Evolutionary conservation across 805 yeast species (phyloP).

Genomic region (Isabelozyma rhagii): DNA sequence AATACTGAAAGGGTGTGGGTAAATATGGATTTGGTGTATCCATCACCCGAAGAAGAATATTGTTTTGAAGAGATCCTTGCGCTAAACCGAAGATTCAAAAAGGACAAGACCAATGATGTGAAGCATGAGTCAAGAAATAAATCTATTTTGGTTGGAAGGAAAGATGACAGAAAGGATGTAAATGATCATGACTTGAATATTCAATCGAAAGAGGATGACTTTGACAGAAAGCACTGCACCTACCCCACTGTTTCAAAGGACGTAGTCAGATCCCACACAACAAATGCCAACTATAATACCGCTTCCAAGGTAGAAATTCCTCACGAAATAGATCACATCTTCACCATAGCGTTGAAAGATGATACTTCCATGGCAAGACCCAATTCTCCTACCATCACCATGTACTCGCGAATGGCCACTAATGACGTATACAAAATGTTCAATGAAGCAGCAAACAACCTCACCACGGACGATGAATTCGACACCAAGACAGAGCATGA

Average conservation of each 20-base stretch:
- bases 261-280: too few species aligned
- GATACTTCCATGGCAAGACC: constrained; percentile 26
- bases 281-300: too few species aligned
- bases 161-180: neutral
- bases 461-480: constrained; percentile 27
- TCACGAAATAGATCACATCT: constrained; percentile 18
- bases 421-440: constrained; percentile 76
- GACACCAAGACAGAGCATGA: constrained; percentile 18
- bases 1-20: constrained; percentile 56
- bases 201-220: neutral
- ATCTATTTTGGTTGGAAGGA: neutral
- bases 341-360: constrained; percentile 46
- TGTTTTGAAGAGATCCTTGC: constrained; percentile 68
- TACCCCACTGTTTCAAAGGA: too few species aligned
- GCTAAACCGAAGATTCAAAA: constrained; percentile 31
- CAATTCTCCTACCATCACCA: constrained; percentile 75
- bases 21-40: constrained; percentile 58
- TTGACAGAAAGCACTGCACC: too few species aligned
- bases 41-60: constrained; percentile 45
- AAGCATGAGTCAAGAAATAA: neutral
- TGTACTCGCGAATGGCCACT: constrained; percentile 70
- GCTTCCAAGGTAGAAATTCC: constrained; percentile 1
- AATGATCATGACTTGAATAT: neutral
- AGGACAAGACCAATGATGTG: neutral
- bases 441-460: constrained; percentile 46